Evolutionary conservation across 2,329 filamentous ascomycete genomes (phyloP), one percentile per base, ranked within the genome.

Genomic region (Epichloe uncinata): DNA sequence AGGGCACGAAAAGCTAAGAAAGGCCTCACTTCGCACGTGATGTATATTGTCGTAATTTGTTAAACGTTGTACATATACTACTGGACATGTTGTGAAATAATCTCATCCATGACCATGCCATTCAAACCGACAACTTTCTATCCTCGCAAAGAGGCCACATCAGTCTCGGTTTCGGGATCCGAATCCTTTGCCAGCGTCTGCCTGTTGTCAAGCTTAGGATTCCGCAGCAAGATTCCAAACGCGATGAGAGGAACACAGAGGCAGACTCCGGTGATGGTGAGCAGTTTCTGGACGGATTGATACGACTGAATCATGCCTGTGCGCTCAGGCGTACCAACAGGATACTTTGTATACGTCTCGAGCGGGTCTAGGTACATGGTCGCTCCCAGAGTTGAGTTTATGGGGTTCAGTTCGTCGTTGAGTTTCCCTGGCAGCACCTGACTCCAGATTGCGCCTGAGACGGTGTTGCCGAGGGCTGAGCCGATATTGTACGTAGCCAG

Each of bases 371-470:
- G 77, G 69, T 77, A 84, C 57, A 54, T 71, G 70, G 33, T 73
- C 70, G 54, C 79, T 81, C 42, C 83, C 78, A 26, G 62, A 61
- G 6, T 60, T 56, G 2, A 71, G 62, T 46, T 74, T 61, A 6
- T 53, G 50, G 47, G 63, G 59, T 9, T 60, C 61, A 82, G 67
- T 53, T 78, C 74, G 36, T 62, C 54, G 26, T 59, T 58, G 5
- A 82, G 67, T 35, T 71, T 74, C 22, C 61, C 60, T 0, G 74
- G 74, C 55, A 84, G 74, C 6, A 74, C 69, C 52, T 71, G 69
- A 1, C 74, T 76, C 79, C 80, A 85, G 51, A 84, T 75, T 1
- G 78, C 76, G 0, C 73, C 75, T 1, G 79, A 74, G 49, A 84
- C 70, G 3, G 78, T 75, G 2, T 70, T 68, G 3, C 79, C 79